phyloP scores from a whole-genome alignment of 1,284 basidiomycete genomes.

The Agroathelia rolfsii region DNA sequence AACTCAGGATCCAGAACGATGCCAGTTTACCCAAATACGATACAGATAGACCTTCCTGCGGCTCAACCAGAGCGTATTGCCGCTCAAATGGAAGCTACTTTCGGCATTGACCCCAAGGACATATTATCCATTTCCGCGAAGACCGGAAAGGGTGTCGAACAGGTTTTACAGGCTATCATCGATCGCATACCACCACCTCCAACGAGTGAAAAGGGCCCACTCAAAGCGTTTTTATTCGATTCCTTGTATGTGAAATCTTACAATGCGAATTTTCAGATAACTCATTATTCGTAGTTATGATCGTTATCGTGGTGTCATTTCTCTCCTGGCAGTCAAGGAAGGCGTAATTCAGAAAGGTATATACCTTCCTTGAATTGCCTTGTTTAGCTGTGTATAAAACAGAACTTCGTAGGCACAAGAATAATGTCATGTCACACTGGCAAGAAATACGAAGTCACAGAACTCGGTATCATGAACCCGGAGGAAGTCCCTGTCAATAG shows the following conservation, averaged over 20 bases:
- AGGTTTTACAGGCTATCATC: conserved; percentile 74
- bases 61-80: conserved; percentile 76
- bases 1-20: conserved; percentile 1
- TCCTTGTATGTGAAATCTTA: conserved; percentile 59
- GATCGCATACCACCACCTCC: conserved; percentile 73
- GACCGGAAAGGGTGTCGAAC: conserved; percentile 75
- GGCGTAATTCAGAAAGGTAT: conserved; percentile 58
- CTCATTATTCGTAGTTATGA: conserved; percentile 63
- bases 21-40: conserved; percentile 3
- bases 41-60: conserved; percentile 80
- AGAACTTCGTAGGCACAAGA: conserved; percentile 67
- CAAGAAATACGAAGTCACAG: conserved; percentile 88
- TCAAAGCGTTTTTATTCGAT: conserved; percentile 90
- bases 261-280: conserved; percentile 3
- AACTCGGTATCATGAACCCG: conserved; percentile 89
- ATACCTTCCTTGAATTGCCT: conserved; percentile 6
- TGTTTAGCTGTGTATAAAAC: conserved; percentile 6
- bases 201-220: conserved; percentile 38
- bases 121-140: conserved; percentile 86
- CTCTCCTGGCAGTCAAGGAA: conserved; percentile 73
- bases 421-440: conserved; percentile 80
- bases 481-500: conserved; percentile 68
- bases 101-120: conserved; percentile 66
- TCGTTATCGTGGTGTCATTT: conserved; percentile 93
- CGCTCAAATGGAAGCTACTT: conserved; percentile 71